Conservation (phyloP, 73 alveolate genomes). For the Paramecium biaurelia region DNA sequence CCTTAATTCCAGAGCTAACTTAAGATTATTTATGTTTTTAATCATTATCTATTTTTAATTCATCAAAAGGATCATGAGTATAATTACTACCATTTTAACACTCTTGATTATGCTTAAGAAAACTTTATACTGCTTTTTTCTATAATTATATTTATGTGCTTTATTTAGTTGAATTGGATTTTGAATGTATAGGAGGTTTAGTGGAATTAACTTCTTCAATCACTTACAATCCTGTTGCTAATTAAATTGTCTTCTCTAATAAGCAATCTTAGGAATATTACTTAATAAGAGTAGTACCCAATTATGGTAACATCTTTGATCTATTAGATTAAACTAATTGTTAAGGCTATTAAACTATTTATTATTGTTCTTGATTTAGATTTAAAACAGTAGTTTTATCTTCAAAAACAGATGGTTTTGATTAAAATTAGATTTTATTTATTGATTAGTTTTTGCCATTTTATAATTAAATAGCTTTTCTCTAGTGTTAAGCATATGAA, state of each 20-base stretch:
- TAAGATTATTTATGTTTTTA: neutral
- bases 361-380: neutral
- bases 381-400: neutral
- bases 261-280: neutral
- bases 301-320: neutral
- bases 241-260: neutral
- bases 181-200: neutral
- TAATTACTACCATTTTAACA: neutral
- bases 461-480: neutral
- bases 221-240: constrained; percentile 14
- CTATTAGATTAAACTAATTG: neutral
- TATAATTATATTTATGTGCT: neutral
- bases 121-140: neutral
- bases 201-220: neutral
- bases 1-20: neutral
- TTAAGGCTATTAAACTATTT: neutral
- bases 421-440: neutral
- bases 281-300: neutral
- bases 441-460: neutral
- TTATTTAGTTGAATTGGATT: neutral
- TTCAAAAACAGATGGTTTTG: neutral
- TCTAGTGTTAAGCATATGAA: neutral
- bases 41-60: neutral
- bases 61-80: neutral
- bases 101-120: neutral